These are phyloP conservation scores for Calonectria pteridis DNA, from an alignment of 2,329 filamentous ascomycete genomes.

Conservation along the genomic window DNA sequence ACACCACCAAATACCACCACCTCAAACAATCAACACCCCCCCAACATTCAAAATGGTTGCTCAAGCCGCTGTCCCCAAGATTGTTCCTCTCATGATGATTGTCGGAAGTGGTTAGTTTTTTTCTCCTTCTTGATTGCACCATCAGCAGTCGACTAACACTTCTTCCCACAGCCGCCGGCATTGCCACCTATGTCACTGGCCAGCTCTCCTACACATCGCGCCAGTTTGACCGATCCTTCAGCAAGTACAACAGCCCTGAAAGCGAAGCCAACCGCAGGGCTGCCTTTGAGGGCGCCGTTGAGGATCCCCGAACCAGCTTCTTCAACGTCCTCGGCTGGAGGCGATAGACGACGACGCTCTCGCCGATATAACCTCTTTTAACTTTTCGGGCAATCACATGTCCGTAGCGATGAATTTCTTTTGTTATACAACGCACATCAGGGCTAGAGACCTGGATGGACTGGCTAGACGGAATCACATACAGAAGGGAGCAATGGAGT, in stretches of 20 bases:
- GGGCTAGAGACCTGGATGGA: background rate
- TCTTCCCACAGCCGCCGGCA: constrained; percentile 18
- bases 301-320: constrained; percentile 41
- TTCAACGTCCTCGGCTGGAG: constrained; percentile 43
- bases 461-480: constrained; percentile 19
- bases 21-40: background rate
- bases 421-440: background rate
- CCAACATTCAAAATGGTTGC: constrained; percentile 35
- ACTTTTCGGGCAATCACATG: constrained; percentile 1
- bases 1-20: constrained; percentile 26
- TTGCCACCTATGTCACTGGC: constrained; percentile 32
- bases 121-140: background rate
- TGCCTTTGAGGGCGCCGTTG: constrained; percentile 38
- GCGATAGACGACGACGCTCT: background rate
- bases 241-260: constrained; percentile 39
- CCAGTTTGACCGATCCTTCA: constrained; percentile 42
- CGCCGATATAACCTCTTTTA: background rate
- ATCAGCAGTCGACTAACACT: background rate
- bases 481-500: constrained; percentile 23
- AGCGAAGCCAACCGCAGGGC: constrained; percentile 38
- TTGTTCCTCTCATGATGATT: constrained; percentile 38
- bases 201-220: constrained; percentile 37
- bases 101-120: constrained; percentile 36
- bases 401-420: constrained; percentile 7
- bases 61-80: constrained; percentile 37